Percentiles rank a stretch among this genome's conserved stretches.
phyloP scores from a whole-genome alignment of 31 red algal genomes.

The Odonthalia washingtoniensis region DNA sequence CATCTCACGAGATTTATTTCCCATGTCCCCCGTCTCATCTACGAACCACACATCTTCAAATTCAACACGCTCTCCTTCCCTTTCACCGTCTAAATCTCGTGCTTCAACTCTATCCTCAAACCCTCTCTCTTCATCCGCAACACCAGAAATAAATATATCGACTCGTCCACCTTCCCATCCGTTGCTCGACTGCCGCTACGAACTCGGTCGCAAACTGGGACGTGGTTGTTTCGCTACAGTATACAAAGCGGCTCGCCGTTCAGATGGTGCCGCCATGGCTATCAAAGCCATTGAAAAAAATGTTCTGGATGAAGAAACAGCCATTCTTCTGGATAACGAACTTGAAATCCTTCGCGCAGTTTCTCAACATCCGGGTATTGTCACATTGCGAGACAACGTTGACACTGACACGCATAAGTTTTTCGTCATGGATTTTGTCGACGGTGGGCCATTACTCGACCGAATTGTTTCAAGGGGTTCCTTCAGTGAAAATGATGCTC shows the following conservation, averaged over 20 bases:
- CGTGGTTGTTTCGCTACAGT: slow-evolving; percentile 79
- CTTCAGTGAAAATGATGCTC: slow-evolving; percentile 79
- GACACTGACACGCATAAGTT: slow-evolving; percentile 69
- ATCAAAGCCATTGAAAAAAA: slow-evolving; percentile 78
- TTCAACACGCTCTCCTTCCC: too few species aligned
- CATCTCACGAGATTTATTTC: too few species aligned
- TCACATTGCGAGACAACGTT: slow-evolving; percentile 57
- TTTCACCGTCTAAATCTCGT: too few species aligned
- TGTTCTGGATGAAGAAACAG: slow-evolving; percentile 53
- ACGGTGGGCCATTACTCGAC: slow-evolving; percentile 79
- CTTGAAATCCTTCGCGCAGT: slow-evolving; percentile 62
- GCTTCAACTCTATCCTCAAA: too few species aligned
- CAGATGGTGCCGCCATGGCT: slow-evolving; percentile 42
- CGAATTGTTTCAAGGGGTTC: slow-evolving; percentile 65
- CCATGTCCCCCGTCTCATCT: too few species aligned
- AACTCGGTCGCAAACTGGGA: slow-evolving; percentile 51
- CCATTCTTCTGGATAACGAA: slow-evolving; percentile 67
- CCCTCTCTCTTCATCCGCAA: too few species aligned
- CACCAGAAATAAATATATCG: too few species aligned
- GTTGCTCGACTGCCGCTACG: slow-evolving; percentile 48
- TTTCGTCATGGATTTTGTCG: slow-evolving; percentile 77
- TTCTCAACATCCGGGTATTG: slow-evolving; percentile 71
- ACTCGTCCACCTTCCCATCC: slow-evolving; percentile 15
- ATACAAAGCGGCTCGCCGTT: slow-evolving; percentile 54
- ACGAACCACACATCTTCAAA: too few species aligned